Conservation (phyloP, 768 basidiomycete species). For the Postia placenta region DNA sequence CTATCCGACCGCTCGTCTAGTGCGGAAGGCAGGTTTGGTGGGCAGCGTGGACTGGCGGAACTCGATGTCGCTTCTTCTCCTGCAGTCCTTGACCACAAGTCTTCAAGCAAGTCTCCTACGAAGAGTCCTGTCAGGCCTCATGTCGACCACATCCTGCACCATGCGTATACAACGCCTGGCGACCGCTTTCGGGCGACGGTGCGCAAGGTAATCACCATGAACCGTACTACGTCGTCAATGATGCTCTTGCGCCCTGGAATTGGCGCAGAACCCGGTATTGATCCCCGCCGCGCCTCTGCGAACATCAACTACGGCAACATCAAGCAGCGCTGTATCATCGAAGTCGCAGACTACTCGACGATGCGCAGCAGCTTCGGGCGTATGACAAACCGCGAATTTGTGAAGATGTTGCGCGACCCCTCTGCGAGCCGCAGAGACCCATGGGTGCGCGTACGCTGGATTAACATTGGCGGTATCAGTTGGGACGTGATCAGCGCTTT, state of each 20-base stretch:
- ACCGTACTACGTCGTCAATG: slow-evolving; percentile 40
- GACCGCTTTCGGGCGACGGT: slow-evolving; percentile 51
- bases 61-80: slow-evolving; percentile 7
- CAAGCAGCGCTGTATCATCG: slow-evolving; percentile 55
- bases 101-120: background rate
- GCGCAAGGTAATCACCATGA: slow-evolving; percentile 58
- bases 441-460: slow-evolving; percentile 72
- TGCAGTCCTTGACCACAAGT: background rate
- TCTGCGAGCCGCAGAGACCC: slow-evolving; percentile 41
- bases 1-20: slow-evolving; percentile 5
- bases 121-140: background rate
- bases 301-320: slow-evolving; percentile 52
- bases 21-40: background rate
- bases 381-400: slow-evolving; percentile 58
- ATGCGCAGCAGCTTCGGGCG: slow-evolving; percentile 45
- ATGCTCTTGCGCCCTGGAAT: slow-evolving; percentile 28
- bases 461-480: slow-evolving; percentile 59
- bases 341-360: slow-evolving; percentile 60
- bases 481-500: slow-evolving; percentile 72
- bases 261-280: slow-evolving; percentile 69
- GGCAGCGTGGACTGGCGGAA: background rate
- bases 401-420: slow-evolving; percentile 44
- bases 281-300: slow-evolving; percentile 56
- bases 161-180: slow-evolving; percentile 28
- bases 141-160: slow-evolving; percentile 6